Base-by-base conservation (phyloP, 2,329 filamentous ascomycete species). In the Trichophyton schoenleinii region DNA sequence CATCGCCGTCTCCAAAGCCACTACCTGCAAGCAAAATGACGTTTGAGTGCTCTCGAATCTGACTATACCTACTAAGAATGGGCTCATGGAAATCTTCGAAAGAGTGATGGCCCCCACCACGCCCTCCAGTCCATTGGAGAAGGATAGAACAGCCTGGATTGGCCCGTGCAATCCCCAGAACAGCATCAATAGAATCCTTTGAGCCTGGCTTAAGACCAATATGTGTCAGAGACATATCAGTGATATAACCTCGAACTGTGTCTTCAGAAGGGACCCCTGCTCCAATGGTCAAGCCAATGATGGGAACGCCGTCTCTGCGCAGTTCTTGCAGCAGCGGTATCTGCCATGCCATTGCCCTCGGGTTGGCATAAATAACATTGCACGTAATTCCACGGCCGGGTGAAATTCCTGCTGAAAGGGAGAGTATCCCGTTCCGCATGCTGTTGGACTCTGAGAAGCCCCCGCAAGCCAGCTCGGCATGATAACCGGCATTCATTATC, bases 71-170 rank as follows among this genome's bases (percentile, higher is more conserved):
- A 69, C 89, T 85, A 6, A 96, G 79, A 52, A 96, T 87, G 3
- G 91, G 91, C 70, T 91, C 86, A 74, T 96, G 91, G 81, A 96
- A 96, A 73, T 96, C 91, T 73, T 96, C 91, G 64, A 87, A 95
- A 0, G 91, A 96, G 78, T 96, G 91, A 74, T 96, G 91, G 61
- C 91, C 91, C 78, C 91, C 91, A 67, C 91, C 91, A 75, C 91
- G 87, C 46, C 91, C 91, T 71, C 91, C 91, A 63, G 91, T 96
- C 91, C 91, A 96, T 76, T 96, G 91, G 64, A 96, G 79, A 60
- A 96, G 85, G 59, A 96, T 83, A n/a, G 91, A 91, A 80, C 96
- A 96, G 31, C 83, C 86, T 1, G 91, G 91, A 73, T 96, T 94
- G n/a, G 89, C 89, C 76, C 89, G 94, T 66, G 91, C 91, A 69